phyloP scores from a whole-genome alignment of 805 yeast genomes.

The Metschnikowia cubensis region DNA sequence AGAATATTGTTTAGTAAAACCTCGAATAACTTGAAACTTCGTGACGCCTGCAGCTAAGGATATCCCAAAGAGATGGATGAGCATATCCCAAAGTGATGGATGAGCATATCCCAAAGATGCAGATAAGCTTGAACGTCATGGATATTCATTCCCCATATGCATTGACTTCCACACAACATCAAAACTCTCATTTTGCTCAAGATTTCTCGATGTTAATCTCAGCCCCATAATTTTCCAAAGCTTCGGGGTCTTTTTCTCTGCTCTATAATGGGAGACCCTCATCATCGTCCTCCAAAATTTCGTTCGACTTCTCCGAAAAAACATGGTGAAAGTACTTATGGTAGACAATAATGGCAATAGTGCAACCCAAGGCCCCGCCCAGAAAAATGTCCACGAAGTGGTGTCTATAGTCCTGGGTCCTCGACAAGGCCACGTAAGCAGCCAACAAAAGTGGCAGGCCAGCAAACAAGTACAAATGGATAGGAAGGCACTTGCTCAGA shows the following conservation, averaged over 20 bases:
- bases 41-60: too few species aligned
- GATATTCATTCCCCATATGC: too few species aligned
- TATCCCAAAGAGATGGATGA: too few species aligned
- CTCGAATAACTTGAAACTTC: too few species aligned
- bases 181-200: background rate
- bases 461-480: conserved; percentile 12
- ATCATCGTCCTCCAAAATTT: conserved; percentile 13
- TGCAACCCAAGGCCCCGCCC: conserved; percentile 31
- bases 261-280: conserved; percentile 3
- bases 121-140: too few species aligned
- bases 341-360: conserved; percentile 25
- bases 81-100: too few species aligned
- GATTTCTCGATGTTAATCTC: background rate
- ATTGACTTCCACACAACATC: too few species aligned
- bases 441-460: conserved; percentile 22
- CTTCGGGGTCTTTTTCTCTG: too few species aligned
- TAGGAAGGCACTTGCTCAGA: conserved; percentile 7
- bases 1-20: too few species aligned
- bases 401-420: conserved; percentile 28
- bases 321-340: conserved; percentile 26
- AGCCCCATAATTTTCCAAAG: background rate
- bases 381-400: conserved; percentile 33
- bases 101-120: too few species aligned
- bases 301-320: conserved; percentile 8
- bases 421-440: conserved; percentile 23